These are phyloP conservation scores for Trametes versicolor DNA, from an alignment of 1,284 basidiomycete species.

Conservation along the genomic window DNA sequence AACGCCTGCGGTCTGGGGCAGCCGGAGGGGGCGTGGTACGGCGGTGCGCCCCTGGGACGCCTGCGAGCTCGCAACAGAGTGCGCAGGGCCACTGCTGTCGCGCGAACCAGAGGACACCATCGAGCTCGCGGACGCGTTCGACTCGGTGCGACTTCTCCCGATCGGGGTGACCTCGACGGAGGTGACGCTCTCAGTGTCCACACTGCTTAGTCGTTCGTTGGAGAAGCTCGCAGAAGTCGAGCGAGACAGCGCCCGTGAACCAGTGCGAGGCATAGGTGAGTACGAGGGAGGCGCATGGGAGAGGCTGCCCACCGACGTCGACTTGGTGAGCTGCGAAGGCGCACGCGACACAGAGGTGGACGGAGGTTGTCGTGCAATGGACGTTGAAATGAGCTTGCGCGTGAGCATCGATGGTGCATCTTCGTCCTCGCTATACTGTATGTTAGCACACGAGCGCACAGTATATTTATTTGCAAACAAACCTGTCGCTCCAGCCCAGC, in stretches of 20 bases:
- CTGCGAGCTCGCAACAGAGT: conserved; percentile 33
- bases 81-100: conserved; percentile 29
- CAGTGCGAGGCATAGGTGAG: conserved; percentile 15
- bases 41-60: conserved; percentile 23
- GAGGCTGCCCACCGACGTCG: conserved; percentile 26
- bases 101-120: conserved; percentile 32
- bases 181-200: conserved; percentile 28
- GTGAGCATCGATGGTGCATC: conserved; percentile 81
- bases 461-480: conserved; percentile 27
- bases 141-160: conserved; percentile 29
- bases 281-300: conserved; percentile 26
- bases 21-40: conserved; percentile 36
- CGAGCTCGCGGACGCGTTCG: conserved; percentile 36
- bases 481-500: conserved; percentile 87
- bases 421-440: conserved; percentile 72
- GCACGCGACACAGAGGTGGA: conserved; percentile 28
- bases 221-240: conserved; percentile 33
- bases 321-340: conserved; percentile 33
- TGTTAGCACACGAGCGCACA: neutral
- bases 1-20: conserved; percentile 32
- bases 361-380: conserved; percentile 55
- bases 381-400: conserved; percentile 66
- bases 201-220: conserved; percentile 20
- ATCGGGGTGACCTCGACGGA: conserved; percentile 16
- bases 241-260: conserved; percentile 23